Percentiles rank a stretch among this genome's conserved stretches.
Evolutionary conservation across 345 rosid genomes (phyloP).

Genomic region (Aegle marmelos): DNA sequence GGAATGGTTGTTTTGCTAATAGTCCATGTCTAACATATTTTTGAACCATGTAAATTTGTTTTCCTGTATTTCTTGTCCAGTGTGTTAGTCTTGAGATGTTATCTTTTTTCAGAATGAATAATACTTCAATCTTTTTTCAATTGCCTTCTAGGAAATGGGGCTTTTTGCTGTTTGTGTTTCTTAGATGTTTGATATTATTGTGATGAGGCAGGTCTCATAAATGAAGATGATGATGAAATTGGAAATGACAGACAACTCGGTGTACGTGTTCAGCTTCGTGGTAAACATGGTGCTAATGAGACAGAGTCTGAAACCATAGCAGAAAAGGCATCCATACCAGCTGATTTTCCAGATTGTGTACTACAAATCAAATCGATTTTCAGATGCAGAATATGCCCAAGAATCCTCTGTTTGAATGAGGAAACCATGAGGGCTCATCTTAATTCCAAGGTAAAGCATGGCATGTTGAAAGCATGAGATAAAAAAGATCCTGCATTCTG

Average conservation of each 20-base stretch:
- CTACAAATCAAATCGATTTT: conserved; percentile 65
- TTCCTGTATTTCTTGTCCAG: background rate
- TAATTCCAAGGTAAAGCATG: conserved; percentile 63
- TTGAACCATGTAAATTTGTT: background rate
- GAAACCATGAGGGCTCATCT: conserved; percentile 62
- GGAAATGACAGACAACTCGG: conserved; percentile 28
- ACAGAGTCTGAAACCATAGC: conserved; percentile 12
- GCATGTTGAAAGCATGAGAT: background rate
- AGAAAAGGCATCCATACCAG: conserved; percentile 28
- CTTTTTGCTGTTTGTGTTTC: background rate
- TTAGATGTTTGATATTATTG: conserved; percentile 14
- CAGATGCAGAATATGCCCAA: conserved; percentile 84
- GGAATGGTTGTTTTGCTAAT: background rate
- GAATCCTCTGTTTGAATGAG: conserved; percentile 66
- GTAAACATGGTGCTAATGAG: conserved; percentile 16
- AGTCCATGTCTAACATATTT: background rate
- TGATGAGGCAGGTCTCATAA: conserved; percentile 29
- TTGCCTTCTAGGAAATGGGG: background rate
- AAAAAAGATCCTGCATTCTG: background rate
- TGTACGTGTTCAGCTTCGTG: conserved; percentile 16
- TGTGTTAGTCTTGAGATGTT: background rate
- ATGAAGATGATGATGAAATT: conserved; percentile 44
- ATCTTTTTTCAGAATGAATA: background rate
- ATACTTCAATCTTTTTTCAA: background rate
- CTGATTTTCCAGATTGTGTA: conserved; percentile 58